phyloP scores from a whole-genome alignment of 805 yeast genomes.

The Wickerhamiella sergipiensis region DNA sequence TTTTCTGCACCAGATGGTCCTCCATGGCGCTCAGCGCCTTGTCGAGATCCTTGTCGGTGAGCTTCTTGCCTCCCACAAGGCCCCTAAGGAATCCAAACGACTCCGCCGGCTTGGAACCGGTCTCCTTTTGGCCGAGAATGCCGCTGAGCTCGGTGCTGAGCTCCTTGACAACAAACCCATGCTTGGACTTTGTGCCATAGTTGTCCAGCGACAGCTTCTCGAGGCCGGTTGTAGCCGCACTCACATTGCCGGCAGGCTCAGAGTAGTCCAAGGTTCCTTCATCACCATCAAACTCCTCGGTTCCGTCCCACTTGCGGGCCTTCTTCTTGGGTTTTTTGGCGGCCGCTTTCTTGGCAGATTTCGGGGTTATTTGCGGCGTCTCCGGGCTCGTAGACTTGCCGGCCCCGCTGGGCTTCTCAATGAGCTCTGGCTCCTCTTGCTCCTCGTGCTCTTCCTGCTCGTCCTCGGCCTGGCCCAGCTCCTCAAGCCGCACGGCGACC shows the following conservation, averaged over 20 bases:
- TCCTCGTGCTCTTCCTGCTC: background rate
- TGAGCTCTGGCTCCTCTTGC: background rate
- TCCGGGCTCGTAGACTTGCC: background rate
- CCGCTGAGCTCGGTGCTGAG: conserved; percentile 39
- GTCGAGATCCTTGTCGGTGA: conserved; percentile 48
- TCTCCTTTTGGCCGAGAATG: conserved; percentile 21
- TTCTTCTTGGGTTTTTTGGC: conserved; percentile 9
- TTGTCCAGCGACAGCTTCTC: conserved; percentile 14
- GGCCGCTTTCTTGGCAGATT: background rate
- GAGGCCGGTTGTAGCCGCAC: conserved; percentile 22
- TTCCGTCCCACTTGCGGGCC: conserved; percentile 46
- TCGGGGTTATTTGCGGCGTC: background rate
- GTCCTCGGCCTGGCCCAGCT: conserved; percentile 3
- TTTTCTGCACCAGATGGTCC: conserved; percentile 69
- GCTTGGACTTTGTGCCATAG: conserved; percentile 31
- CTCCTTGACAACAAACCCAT: conserved; percentile 56
- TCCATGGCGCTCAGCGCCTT: conserved; percentile 52
- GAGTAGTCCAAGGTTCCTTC: conserved; percentile 45
- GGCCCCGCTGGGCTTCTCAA: conserved; percentile 1
- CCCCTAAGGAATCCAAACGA: conserved; percentile 48
- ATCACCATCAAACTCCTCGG: conserved; percentile 33
- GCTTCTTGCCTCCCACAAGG: conserved; percentile 54
- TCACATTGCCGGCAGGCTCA: conserved; percentile 12
- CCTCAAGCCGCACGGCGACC: conserved; percentile 20
- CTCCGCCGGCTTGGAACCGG: conserved; percentile 20